Conservation (phyloP, 345 rosid species). For the Boechera divaricarpa region DNA sequence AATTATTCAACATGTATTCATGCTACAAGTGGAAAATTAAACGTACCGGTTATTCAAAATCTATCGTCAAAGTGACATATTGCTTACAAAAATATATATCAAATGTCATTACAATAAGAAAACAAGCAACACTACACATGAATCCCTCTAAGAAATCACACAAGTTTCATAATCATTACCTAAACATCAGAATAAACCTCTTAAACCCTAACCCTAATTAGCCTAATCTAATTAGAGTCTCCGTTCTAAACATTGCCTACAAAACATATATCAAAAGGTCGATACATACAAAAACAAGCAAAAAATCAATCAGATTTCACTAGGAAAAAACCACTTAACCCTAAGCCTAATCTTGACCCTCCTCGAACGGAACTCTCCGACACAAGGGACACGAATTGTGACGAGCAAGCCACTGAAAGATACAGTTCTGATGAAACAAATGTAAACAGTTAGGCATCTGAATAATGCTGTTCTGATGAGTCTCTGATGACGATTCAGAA, state of each 20-base stretch:
- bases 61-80: too few species aligned
- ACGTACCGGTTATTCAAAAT: too few species aligned
- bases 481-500: not conserved
- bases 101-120: not conserved
- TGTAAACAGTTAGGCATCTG: slow-evolving; percentile 6
- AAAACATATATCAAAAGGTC: not conserved
- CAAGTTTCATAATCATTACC: too few species aligned
- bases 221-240: not conserved
- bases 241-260: too few species aligned
- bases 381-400: slow-evolving; percentile 1
- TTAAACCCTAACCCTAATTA: not conserved
- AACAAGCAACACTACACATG: not conserved
- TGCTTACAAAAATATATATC: too few species aligned
- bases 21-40: too few species aligned
- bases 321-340: not conserved
- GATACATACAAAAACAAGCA: too few species aligned
- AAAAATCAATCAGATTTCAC: not conserved
- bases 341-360: not conserved
- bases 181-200: too few species aligned
- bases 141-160: too few species aligned
- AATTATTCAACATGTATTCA: too few species aligned
- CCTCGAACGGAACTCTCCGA: not conserved
- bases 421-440: slow-evolving; percentile 4
- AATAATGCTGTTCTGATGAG: not conserved
- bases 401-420: slow-evolving; percentile 1